Evolutionary conservation across 1,284 basidiomycete species (phyloP), one percentile per base, ranked within the genome.

Genomic region (Cryptococcus floricola): DNA sequence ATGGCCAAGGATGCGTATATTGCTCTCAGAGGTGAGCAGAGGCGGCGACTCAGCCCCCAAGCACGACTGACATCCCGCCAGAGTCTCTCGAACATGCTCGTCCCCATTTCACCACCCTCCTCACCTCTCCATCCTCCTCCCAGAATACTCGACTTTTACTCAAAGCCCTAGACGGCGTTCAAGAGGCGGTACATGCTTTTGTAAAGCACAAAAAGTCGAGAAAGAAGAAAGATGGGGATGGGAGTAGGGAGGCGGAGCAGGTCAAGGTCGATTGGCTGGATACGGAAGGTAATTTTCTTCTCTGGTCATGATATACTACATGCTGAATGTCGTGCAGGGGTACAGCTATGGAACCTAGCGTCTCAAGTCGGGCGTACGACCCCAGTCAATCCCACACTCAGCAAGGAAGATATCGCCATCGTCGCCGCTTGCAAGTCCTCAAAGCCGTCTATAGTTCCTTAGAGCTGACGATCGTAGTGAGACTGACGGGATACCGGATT

Each of bases 241-340:
- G 12, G 9, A n/a, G 7, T 13, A 16, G n/a, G 5, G 48, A 39
- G 13, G 48, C 48, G 10, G 38, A 50, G 19, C 48, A 38, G 38
- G 38, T 50, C 10, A 50, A 50, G 31, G 31, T 39, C n/a, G 48
- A 50, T 27, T 50, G 48, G 48, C 14, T 50, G 31, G 48, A 50
- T 39, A 50, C 37, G 28, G 48, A 50, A 39, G 48, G 48, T 50
- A 39, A 8, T 13, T 2, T 27, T 4, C 5, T 10, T 19, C 13
- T 47, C 13, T 6, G 9, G 18, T 8, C 6, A 13, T 39, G 10
- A 5, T 9, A 25, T 46, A 13, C 10, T 8, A 13, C 16, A 39
- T 49, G 42, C 37, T n/a, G 4, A 39, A 8, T 19, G 23, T 41
- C 18, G 37, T 38, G 19, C 19, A 50, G 48, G 48, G 10, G 48